phyloP scores from a whole-genome alignment of 2,329 filamentous ascomycete genomes.

The Epicoccum nigrum region DNA sequence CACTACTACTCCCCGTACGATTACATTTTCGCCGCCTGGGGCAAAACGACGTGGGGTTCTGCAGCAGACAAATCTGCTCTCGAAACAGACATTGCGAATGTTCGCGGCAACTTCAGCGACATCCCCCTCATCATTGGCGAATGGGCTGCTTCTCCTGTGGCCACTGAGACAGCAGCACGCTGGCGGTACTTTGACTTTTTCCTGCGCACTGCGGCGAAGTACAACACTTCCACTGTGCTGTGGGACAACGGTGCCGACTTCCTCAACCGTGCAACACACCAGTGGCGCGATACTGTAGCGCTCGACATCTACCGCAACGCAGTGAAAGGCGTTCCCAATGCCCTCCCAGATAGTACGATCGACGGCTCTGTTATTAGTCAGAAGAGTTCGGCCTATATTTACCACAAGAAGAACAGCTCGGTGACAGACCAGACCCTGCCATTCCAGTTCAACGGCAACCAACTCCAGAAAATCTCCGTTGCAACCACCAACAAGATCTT shows the following conservation, averaged over 20 bases:
- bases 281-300: conserved; percentile 59
- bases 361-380: conserved; percentile 56
- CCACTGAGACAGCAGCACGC: conserved; percentile 61
- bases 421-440: conserved; percentile 54
- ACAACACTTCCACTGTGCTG: conserved; percentile 59
- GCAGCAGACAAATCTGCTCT: conserved; percentile 59
- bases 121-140: conserved; percentile 65
- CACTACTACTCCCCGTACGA: conserved; percentile 65
- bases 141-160: conserved; percentile 58
- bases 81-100: conserved; percentile 56
- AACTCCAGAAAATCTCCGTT: conserved; percentile 47
- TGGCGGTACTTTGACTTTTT: conserved; percentile 66
- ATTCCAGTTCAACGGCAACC: conserved; percentile 63
- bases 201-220: conserved; percentile 55
- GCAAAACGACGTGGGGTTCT: conserved; percentile 66
- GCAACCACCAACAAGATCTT: conserved; percentile 48
- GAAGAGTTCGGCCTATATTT: conserved; percentile 60
- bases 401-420: conserved; percentile 56
- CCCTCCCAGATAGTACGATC: conserved; percentile 59
- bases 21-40: conserved; percentile 57
- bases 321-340: conserved; percentile 53
- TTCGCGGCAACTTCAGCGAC: conserved; percentile 61
- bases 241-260: conserved; percentile 67
- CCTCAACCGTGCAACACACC: conserved; percentile 56
- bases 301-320: conserved; percentile 57